These are phyloP conservation scores for Rhodamnia argentea DNA, from an alignment of 345 rosid genomes.

Conservation along the genomic window DNA sequence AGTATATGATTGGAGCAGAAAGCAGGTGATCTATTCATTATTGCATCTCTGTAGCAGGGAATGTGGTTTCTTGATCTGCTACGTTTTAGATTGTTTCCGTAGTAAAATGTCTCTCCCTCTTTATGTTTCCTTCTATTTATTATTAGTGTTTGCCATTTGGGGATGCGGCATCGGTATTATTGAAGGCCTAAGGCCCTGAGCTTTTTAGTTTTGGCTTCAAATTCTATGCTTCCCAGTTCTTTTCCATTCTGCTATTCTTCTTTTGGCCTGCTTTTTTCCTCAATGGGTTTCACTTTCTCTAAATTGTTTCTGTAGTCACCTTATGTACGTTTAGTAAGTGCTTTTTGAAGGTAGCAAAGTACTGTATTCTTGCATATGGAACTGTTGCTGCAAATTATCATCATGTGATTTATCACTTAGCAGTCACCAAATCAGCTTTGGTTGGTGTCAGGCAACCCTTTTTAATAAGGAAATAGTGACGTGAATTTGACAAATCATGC, in stretches of 20 bases:
- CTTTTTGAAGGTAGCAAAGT: background rate
- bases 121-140: background rate
- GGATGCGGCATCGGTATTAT: background rate
- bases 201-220: background rate
- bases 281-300: background rate
- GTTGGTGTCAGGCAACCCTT: background rate
- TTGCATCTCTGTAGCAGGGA: background rate
- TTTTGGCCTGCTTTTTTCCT: background rate
- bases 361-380: background rate
- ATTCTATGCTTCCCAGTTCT: background rate
- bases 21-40: slow-evolving; percentile 45
- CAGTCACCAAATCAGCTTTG: background rate
- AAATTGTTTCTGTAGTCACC: background rate
- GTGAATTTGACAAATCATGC: background rate
- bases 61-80: background rate
- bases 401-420: background rate
- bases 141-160: background rate
- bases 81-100: background rate
- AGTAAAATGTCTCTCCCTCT: background rate
- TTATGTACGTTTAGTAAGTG: background rate
- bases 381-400: background rate
- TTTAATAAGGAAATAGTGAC: background rate
- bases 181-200: background rate
- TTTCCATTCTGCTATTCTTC: background rate
- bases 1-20: slow-evolving; percentile 82